Percentiles rank a stretch among this genome's conserved stretches.
Conservation (phyloP, 108 stramenopile genomes). For the Cyclotella cryptica region DNA sequence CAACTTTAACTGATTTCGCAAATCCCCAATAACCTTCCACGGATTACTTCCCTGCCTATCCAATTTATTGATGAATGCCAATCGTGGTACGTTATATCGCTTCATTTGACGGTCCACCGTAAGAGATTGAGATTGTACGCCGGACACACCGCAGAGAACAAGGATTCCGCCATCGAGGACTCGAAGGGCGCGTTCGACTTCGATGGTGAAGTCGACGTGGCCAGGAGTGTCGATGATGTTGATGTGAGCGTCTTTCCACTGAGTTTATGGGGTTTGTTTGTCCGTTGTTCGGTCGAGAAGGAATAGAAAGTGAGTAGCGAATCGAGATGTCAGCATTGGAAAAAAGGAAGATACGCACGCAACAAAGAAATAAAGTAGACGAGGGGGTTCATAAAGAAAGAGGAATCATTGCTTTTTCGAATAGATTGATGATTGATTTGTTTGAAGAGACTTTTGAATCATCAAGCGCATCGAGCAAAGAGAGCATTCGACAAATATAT, state of each 20-base stretch:
- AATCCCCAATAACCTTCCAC: constrained; percentile 84
- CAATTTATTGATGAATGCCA: constrained; percentile 99
- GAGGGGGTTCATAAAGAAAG: no score
- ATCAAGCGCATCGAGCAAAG: no score
- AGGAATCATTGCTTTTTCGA: no score
- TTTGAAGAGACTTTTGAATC: no score
- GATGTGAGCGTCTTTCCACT: constrained; percentile 95
- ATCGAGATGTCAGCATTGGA: no score
- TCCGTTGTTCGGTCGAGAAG: neutral
- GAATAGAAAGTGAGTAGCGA: no score
- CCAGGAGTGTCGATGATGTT: constrained; percentile 99
- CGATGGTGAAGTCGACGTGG: constrained; percentile 96
- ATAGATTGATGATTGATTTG: no score
- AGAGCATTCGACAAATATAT: no score
- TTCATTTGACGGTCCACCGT: constrained; percentile 99
- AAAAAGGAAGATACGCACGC: no score
- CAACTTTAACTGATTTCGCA: constrained; percentile 89
- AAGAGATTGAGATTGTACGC: constrained; percentile 98
- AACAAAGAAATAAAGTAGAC: no score
- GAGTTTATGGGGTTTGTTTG: neutral
- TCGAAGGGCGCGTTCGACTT: constrained; percentile 98
- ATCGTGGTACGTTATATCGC: constrained; percentile 97
- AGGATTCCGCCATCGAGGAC: constrained; percentile 98
- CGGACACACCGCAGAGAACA: constrained; percentile 97
- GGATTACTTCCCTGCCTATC: constrained; percentile 98